A percentile compares a stretch with the other conserved stretches of the same genome.
Evolutionary conservation across 1,284 basidiomycete genomes (phyloP).

Genomic region (Agroathelia rolfsii): DNA sequence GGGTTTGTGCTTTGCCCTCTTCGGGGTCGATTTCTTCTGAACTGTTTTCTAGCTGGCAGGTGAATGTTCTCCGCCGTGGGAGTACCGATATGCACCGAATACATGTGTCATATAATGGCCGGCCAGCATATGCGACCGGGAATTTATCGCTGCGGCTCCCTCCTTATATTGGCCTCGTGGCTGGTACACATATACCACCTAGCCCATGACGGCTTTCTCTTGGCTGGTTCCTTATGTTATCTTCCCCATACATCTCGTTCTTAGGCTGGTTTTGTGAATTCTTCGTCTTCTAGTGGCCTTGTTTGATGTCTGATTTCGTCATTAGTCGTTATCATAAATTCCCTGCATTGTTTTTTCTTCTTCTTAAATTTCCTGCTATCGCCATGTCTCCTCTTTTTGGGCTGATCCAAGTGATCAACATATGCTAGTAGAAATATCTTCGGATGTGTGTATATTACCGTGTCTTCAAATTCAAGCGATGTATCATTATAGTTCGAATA

Average conservation of each 20-base stretch:
- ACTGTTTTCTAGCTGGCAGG: conserved; percentile 44
- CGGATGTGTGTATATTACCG: too few relatives aligned
- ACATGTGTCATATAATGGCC: conserved; percentile 58
- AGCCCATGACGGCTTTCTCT: background rate
- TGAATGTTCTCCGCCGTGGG: conserved; percentile 54
- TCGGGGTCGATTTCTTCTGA: conserved; percentile 28
- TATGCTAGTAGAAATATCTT: too few relatives aligned
- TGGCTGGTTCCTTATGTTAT: too few relatives aligned
- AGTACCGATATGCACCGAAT: conserved; percentile 52
- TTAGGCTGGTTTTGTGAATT: too few relatives aligned
- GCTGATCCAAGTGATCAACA: too few relatives aligned
- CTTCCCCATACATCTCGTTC: too few relatives aligned
- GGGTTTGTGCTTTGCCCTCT: conserved; percentile 34
- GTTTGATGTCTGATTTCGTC: conserved; percentile 1
- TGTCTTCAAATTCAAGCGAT: too few relatives aligned
- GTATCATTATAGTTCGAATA: too few relatives aligned
- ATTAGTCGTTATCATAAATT: background rate
- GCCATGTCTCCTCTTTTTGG: too few relatives aligned
- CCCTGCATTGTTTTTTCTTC: too few relatives aligned
- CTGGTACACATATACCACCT: conserved; percentile 7
- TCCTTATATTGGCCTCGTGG: conserved; percentile 58
- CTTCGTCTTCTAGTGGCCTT: conserved; percentile 1
- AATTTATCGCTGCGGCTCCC: conserved; percentile 37
- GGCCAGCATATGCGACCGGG: conserved; percentile 46
- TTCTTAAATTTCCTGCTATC: too few relatives aligned